These are phyloP conservation scores for Lactarius trivialis DNA, from an alignment of 768 basidiomycete species.

Conservation along the genomic window DNA sequence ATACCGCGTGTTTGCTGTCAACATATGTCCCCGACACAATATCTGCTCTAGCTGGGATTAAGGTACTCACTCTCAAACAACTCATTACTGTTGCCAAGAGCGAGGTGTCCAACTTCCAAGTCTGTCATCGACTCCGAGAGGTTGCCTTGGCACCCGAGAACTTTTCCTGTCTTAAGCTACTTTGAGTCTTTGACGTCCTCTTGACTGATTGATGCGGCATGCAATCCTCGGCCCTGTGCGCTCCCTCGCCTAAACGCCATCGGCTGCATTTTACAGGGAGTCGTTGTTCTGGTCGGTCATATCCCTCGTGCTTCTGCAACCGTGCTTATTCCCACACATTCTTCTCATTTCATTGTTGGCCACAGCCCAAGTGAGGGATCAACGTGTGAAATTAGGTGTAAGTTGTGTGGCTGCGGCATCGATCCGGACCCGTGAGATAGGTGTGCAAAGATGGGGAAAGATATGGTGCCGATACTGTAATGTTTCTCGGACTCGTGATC, in stretches of 20 bases:
- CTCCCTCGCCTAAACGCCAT: neutral
- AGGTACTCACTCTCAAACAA: neutral
- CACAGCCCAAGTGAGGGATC: neutral
- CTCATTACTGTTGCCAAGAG: neutral
- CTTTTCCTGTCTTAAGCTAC: neutral
- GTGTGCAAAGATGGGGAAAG: neutral
- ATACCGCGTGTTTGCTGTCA: too few species aligned
- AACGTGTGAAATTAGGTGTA: neutral
- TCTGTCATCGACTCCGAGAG: neutral
- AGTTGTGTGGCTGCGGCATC: neutral
- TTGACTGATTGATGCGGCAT: neutral
- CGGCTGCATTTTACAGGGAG: neutral
- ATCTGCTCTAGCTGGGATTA: neutral
- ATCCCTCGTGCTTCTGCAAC: neutral
- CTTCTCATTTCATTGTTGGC: neutral
- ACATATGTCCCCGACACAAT: neutral
- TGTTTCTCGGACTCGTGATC: neutral
- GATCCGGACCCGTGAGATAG: neutral
- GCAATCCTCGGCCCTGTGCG: too few species aligned
- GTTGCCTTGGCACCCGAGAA: neutral
- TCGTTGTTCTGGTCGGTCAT: neutral
- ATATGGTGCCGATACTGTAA: neutral
- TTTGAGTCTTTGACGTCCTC: neutral
- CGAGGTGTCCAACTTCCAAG: neutral
- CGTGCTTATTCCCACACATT: neutral